Percentiles rank a stretch among this genome's conserved stretches.
phyloP scores from a whole-genome alignment of 139 green algal species.

The Picochlorum costavermella region DNA sequence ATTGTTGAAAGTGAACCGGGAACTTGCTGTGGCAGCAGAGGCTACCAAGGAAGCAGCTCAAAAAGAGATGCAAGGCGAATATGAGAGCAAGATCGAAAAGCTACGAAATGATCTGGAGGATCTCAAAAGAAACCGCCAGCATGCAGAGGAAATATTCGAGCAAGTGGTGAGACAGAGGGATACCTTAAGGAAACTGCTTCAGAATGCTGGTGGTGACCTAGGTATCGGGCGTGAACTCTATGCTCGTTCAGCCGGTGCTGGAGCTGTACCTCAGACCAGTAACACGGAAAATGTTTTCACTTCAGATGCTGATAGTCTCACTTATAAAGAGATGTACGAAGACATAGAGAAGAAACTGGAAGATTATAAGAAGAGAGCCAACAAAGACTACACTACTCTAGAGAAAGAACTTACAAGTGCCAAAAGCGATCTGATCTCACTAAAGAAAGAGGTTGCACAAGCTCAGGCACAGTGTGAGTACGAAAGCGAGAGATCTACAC shows the following conservation, averaged over 20 bases:
- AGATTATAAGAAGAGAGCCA: constrained; percentile 17
- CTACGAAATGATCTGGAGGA: constrained; percentile 20
- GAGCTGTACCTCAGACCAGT: neutral
- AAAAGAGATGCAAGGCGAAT: constrained; percentile 12
- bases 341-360: constrained; percentile 24
- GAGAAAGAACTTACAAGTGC: constrained; percentile 16
- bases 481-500: constrained; percentile 26
- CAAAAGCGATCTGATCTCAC: constrained; percentile 13
- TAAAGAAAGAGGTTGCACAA: constrained; percentile 21
- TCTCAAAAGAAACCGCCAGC: constrained; percentile 5
- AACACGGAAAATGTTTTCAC: neutral
- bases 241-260: neutral
- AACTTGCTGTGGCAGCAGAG: constrained; percentile 35
- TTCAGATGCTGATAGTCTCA: neutral
- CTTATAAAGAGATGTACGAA: constrained; percentile 15
- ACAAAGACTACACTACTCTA: constrained; percentile 13
- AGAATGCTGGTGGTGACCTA: constrained; percentile 18
- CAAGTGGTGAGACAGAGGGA: constrained; percentile 43
- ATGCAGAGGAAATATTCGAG: constrained; percentile 21
- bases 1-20: constrained; percentile 36
- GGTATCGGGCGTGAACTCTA: constrained; percentile 11
- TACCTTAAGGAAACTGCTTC: constrained; percentile 35
- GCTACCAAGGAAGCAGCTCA: constrained; percentile 8
- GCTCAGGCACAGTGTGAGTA: constrained; percentile 27
- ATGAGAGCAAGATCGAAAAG: constrained; percentile 17